phyloP scores from a whole-genome alignment of 2,329 filamentous ascomycete genomes.

The Leptographium procerum region DNA sequence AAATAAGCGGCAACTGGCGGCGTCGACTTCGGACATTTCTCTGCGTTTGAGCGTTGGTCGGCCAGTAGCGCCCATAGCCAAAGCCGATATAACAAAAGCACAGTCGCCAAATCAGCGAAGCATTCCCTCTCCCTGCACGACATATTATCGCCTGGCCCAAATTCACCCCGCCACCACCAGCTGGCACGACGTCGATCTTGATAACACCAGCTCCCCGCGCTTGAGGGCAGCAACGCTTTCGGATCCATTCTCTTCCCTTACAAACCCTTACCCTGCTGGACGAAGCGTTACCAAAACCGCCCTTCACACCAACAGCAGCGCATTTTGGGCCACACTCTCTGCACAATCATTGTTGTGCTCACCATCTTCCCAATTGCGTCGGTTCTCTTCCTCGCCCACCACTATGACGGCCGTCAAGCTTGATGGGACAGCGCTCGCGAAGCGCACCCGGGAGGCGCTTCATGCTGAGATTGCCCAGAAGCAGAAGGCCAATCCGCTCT shows the following conservation, averaged over 20 bases:
- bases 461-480: conserved; percentile 68
- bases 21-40: not conserved
- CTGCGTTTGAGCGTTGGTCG: not conserved
- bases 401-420: conserved; percentile 83
- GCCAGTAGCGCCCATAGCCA: conserved; percentile 8
- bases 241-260: not conserved
- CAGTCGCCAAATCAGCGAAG: not conserved
- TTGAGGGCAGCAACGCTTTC: not conserved
- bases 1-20: conserved; percentile 7
- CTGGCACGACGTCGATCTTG: not conserved
- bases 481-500: conserved; percentile 75
- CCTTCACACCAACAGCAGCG: not conserved
- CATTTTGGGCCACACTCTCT: not conserved
- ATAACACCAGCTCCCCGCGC: not conserved
- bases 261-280: not conserved
- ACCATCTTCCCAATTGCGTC: not conserved
- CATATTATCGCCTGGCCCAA: not conserved
- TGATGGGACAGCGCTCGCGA: conserved; percentile 91
- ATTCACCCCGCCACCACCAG: not conserved
- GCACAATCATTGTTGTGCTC: not conserved
- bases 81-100: conserved; percentile 11
- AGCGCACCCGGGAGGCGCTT: conserved; percentile 74
- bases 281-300: not conserved
- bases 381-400: conserved; percentile 37
- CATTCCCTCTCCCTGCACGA: not conserved